Base-by-base conservation (phyloP, 108 stramenopile genomes). In the Stephanodiscus minutulus region DNA sequence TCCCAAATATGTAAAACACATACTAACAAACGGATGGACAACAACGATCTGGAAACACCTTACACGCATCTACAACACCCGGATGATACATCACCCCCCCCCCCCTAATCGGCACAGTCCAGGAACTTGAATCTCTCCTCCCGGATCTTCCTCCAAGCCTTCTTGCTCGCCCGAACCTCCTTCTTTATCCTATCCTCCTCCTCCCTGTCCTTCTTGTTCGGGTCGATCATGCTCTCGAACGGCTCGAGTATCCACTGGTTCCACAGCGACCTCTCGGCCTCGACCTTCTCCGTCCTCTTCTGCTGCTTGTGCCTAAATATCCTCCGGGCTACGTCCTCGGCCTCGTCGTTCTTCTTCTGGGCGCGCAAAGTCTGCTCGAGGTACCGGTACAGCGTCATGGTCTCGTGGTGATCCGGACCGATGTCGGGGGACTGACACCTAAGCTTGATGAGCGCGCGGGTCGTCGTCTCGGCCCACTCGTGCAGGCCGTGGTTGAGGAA, bases 101-200 rank as follows among this genome's bases (percentile, higher is more conserved):
- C 33, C 2, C 37, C 37, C 28, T 54, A 69, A 33, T 69, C 60
- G 36, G 67, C 62, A 25, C 77, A 66, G 67, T 94, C 93, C 75
- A 94, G 71, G 77, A 94, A 94, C 58, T 81, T 79, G 84, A 91
- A 94, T n/a, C 93, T 79, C 73, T 94, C 85, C 54, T 87, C 81
- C 18, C 93, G 87, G 68, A 94, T 91, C 63, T 66, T 83, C 28
- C 90, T 72, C 93, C 93, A 94, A 27, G 77, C 79, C 74, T 85
- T 87, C 60, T 94, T 94, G 21, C 85, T 85, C 20, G 88, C 88
- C 47, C 81, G 85, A 25, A 91, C 90, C 66, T 94, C 93, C 68
- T 89, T 88, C 61, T 85, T 83, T 27, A 89, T 73, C 36, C 79
- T 79, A 63, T 89, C 84, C 66, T 94, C 93, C 56, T 91, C 86